phyloP scores from a whole-genome alignment of 1,139 yeast genomes.

The Meyerozyma athensensis region DNA sequence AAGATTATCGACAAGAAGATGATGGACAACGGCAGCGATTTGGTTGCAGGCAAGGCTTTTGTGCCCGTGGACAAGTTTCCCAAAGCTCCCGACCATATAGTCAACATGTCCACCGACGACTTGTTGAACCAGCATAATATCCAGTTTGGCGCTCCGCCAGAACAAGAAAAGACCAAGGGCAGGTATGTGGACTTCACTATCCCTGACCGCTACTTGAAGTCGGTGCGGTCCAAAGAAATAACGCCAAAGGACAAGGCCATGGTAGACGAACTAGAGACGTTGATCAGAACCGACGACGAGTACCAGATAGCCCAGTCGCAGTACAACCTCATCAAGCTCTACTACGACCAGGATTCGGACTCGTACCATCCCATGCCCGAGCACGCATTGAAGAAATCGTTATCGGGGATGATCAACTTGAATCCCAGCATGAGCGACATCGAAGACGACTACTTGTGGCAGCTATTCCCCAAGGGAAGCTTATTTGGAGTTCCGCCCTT shows the following conservation, averaged over 20 bases:
- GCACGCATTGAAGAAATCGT: constrained; percentile 36
- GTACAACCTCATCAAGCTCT: constrained; percentile 24
- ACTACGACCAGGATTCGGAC: constrained; percentile 26
- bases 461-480: constrained; percentile 31
- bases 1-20: constrained; percentile 1
- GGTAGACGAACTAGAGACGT: constrained; percentile 24
- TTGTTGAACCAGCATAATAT: constrained; percentile 15
- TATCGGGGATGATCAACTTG: constrained; percentile 38
- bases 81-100: constrained; percentile 22
- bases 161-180: constrained; percentile 7
- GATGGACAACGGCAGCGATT: not conserved
- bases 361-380: constrained; percentile 27
- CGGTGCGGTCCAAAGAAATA: constrained; percentile 18
- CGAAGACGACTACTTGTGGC: constrained; percentile 41
- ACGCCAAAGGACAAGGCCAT: constrained; percentile 24
- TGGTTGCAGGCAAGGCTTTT: constrained; percentile 6
- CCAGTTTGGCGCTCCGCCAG: not conserved
- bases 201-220: constrained; percentile 27
- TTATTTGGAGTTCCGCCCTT: constrained; percentile 37
- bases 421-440: constrained; percentile 34
- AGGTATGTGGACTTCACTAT: constrained; percentile 25
- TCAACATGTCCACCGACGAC: constrained; percentile 15
- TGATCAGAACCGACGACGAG: constrained; percentile 23
- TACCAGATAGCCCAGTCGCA: constrained; percentile 22
- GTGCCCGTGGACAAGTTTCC: constrained; percentile 29